phyloP scores from a whole-genome alignment of 140 eudicot species.

The Eryngium alpinum region DNA sequence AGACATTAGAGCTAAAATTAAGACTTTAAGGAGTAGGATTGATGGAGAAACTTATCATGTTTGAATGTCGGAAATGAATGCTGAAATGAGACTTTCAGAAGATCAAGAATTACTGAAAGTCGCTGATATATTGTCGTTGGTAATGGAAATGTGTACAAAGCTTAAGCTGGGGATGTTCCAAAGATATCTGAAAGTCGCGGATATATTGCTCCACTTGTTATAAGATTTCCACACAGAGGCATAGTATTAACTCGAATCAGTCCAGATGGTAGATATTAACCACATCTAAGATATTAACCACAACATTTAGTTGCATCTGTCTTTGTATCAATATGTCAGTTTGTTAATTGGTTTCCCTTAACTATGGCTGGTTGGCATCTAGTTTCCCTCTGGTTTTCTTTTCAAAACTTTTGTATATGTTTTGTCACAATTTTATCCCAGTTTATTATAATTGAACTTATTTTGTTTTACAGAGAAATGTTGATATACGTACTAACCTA shows the following conservation, averaged over 20 bases:
- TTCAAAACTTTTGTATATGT: no score
- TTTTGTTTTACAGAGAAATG: no score
- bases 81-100: constrained; percentile 71
- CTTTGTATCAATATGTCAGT: not conserved
- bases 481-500: no score
- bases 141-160: constrained; percentile 51
- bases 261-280: constrained; percentile 95
- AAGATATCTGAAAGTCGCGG: constrained; percentile 48
- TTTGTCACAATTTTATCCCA: no score
- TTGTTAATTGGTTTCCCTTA: not conserved
- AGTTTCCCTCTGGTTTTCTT: no score
- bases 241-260: constrained; percentile 83
- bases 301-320: not conserved
- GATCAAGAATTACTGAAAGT: constrained; percentile 77
- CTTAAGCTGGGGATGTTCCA: constrained; percentile 58
- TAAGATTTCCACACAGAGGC: constrained; percentile 67
- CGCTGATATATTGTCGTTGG: constrained; percentile 58
- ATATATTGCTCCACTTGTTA: constrained; percentile 60
- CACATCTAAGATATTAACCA: no score
- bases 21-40: constrained; percentile 54
- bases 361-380: no score
- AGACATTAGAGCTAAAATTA: constrained; percentile 82
- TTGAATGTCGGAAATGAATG: constrained; percentile 56
- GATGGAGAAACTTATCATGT: constrained; percentile 54
- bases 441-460: no score